phyloP scores from a whole-genome alignment of 495 filamentous ascomycete species.

The Daldinia caldariorum region DNA sequence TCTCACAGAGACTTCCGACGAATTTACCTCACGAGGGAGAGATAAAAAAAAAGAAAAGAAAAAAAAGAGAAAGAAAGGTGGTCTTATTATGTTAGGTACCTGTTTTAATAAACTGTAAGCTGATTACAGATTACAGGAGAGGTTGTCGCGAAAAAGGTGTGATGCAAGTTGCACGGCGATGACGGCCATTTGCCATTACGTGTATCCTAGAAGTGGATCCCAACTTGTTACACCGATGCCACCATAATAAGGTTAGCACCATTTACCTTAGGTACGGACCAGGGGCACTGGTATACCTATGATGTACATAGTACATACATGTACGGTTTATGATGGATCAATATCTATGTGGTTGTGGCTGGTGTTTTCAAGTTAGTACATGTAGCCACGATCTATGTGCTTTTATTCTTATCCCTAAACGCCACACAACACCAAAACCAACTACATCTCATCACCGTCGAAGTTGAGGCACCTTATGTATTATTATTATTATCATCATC shows the following conservation, averaged over 20 bases:
- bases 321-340: no score
- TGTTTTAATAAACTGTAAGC: constrained; percentile 25
- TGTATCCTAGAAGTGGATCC: constrained; percentile 33
- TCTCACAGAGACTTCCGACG: constrained; percentile 2
- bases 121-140: constrained; percentile 17
- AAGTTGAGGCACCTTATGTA: not conserved
- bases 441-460: not conserved
- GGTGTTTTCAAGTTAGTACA: not conserved
- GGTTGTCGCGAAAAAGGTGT: constrained; percentile 28
- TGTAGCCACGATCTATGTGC: not conserved
- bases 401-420: constrained; percentile 1
- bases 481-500: not conserved
- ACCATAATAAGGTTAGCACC: not conserved
- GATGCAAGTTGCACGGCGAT: constrained; percentile 11
- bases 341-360: not conserved
- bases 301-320: no score
- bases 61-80: not conserved
- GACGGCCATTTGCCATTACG: constrained; percentile 41
- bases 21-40: not conserved
- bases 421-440: not conserved
- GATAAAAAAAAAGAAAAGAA: not conserved
- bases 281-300: no score
- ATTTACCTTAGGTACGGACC: not conserved
- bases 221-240: constrained; percentile 4
- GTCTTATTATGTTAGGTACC: constrained; percentile 27